Evolutionary conservation across 2,329 filamentous ascomycete species (phyloP), one percentile per base, ranked within the genome.

Genomic region (Exophiala alcalophila): DNA sequence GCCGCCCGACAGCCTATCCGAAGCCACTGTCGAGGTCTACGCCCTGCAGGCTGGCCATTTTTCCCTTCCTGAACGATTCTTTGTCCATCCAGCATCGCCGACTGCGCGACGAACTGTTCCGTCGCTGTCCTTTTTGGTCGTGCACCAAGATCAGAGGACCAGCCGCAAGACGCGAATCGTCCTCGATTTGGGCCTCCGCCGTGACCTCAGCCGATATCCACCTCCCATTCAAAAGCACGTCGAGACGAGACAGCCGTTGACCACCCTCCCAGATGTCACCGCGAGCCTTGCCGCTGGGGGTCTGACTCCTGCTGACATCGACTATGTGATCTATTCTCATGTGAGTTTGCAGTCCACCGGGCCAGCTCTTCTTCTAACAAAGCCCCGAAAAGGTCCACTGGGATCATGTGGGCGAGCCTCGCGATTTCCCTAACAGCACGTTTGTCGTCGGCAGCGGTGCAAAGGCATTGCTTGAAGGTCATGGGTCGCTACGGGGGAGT

Each of bases 251-350:
- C 43, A 55, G 10, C 61, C 59, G 9, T 36, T 59, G 26, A 35
- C 39, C 6, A 55, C 50, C 4, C 32, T 54, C 7, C 59, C 58
- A 5, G 57, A 59, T 42, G 54, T 59, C 11, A 45, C 56, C 7
- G 42, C 59, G 21, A 65, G 60, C 40, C 57, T 71, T 2, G 59
- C 57, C 16, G 54, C 41, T 33, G 65, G 66, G 1, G 62, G 64
- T 1, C 34, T 71, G 23, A 50, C 36, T 1, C 57, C 64, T 1
- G 44, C 57, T 8, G 64, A 70, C 35, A 66, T 70, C 24, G 65
- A 70, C 50, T 63, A 58, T 43, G 59, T 70, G 6, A 59, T 70
- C 10, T 64, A 65, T 38, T 65, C 61, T 3, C 67, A 70, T 56
- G 63, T 66, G 56, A 23, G 64, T 57, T 14, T 14, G 4, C 19